Base-by-base conservation (phyloP, 495 filamentous ascomycete species). In the Lophiostoma macrostomum region DNA sequence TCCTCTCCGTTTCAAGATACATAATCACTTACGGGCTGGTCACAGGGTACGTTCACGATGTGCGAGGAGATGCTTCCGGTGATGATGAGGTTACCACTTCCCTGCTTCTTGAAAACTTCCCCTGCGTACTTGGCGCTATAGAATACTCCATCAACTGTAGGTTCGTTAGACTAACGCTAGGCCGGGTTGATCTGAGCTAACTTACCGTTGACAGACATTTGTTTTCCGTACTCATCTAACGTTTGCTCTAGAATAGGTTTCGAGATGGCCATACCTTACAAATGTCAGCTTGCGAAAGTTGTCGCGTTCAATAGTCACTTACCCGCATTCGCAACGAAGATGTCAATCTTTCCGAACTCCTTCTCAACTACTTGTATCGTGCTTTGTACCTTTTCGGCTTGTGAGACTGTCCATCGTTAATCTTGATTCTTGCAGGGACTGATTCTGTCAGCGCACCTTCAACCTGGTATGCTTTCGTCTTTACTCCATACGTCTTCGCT, bases 251-350 rank as follows among this genome's bases (percentile, higher is more conserved):
- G 43, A 16, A 79, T 72, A 0, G 73, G 68, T 52, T 75, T 76
- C 3, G 73, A 77, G 29, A 72, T 77, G 4, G 71, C 73, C 75
- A 76, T 78, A 16, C n/a, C 19, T 22, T 43, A 5, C 23, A 14
- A 10, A 16, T 25, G 23, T 22, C 39, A 20, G 39, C 39, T 5
- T 23, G 8, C 8, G 10, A 6, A 5, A 25, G 19, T 11, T 39
- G 11, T 7, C 7, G 11, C 7, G 10, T 7, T 39, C 7, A 13
- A 7, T 12, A 7, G 18, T 39, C n/a, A 39, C 36, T 13, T 10
- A 24, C 77, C 77, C 12, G 67, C 71, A 61, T 75, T 80, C 7
- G 73, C 75, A 37, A 78, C 56, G 31, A 79, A 77, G 2, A 73
- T 69, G 61, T 78, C 72, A 3, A 81, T 66, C 46, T 70, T 69